Conservation (phyloP, 2,329 filamentous ascomycete species). For the Colletotrichum coccodes region DNA sequence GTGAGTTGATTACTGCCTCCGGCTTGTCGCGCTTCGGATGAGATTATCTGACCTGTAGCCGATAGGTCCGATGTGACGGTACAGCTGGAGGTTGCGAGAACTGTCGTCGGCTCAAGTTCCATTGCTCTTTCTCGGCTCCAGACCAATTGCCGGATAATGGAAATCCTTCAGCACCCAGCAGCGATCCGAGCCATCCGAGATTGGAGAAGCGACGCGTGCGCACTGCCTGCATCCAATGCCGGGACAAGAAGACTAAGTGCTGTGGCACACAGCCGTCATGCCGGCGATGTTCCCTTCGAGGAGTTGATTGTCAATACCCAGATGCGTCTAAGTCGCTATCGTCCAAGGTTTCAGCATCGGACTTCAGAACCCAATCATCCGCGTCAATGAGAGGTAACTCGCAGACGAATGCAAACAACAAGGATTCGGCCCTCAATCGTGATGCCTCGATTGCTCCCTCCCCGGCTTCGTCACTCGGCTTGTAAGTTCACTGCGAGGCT, state of each 20-base stretch:
- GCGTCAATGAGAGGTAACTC: background rate
- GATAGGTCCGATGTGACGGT: conserved; percentile 27
- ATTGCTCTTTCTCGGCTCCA: conserved; percentile 21
- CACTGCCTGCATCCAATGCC: conserved; percentile 21
- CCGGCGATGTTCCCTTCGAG: conserved; percentile 8
- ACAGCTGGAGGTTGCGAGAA: conserved; percentile 24
- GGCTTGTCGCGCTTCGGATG: background rate
- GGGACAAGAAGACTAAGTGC: conserved; percentile 30
- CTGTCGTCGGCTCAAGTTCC: conserved; percentile 25
- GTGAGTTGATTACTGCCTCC: background rate
- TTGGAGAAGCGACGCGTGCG: conserved; percentile 27
- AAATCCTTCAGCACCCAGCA: background rate
- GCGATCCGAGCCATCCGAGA: conserved; percentile 11
- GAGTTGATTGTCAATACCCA: conserved; percentile 21
- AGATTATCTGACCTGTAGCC: conserved; percentile 5
- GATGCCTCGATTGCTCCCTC: conserved; percentile 1
- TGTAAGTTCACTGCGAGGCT: background rate
- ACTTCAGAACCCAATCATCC: background rate
- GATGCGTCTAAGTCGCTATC: background rate
- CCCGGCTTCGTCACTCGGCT: background rate
- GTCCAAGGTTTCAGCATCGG: background rate
- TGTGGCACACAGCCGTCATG: conserved; percentile 22
- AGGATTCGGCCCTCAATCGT: background rate
- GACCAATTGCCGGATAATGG: background rate
- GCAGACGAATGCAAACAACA: background rate